Evolutionary conservation across 2,329 filamentous ascomycete species (phyloP), one percentile per base, ranked within the genome.

Genomic region (Shiraia sp.): DNA sequence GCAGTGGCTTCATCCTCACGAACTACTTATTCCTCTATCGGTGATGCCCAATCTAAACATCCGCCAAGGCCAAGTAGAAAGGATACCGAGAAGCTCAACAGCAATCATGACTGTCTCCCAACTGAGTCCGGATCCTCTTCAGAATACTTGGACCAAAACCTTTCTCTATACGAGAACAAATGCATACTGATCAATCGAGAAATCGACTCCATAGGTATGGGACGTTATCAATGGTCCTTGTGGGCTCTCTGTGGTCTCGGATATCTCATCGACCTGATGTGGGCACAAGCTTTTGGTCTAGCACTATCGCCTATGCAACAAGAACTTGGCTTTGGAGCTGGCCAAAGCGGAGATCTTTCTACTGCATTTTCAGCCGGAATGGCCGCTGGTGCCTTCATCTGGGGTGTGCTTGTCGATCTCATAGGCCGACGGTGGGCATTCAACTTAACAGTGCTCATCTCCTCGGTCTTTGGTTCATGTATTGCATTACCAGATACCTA

Each of bases 201-300:
- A 57, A 75, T 80, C 43, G 75, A 80, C 40, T 49, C 57, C 26
- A 74, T 77, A 47, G 77, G 78, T 27, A 78, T 80, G 75, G 77
- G 77, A 3, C 65, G 61, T 38, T 80, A 79, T 45, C 77, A 80
- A 50, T 79, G 75, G 75, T 76, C 69, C 49, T 66, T 77, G 32
- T 80, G 76, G 77, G 53, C 61, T 3, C 62, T 80, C 0, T 80
- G 78, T 47, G 78, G 78, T 25, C 76, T 79, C 25, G 78, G 78
- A 2, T 80, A 80, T 53, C 61, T 80, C 28, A 69, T 82, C 26
- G 80, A 82, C 49, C 61, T 82, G 16, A 67, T 80, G 32, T 82
- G 79, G 77, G 78, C 79, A 3, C 79, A 82, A 49, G 79, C 76
- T 0, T 80, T 82, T 52, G 78, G 78, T 9, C 70, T 82, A 2